A percentile compares a stretch with the other conserved stretches of the same genome.
Evolutionary conservation across 2,329 filamentous ascomycete genomes (phyloP).

Genomic region (Microcyclospora tardicrescens): DNA sequence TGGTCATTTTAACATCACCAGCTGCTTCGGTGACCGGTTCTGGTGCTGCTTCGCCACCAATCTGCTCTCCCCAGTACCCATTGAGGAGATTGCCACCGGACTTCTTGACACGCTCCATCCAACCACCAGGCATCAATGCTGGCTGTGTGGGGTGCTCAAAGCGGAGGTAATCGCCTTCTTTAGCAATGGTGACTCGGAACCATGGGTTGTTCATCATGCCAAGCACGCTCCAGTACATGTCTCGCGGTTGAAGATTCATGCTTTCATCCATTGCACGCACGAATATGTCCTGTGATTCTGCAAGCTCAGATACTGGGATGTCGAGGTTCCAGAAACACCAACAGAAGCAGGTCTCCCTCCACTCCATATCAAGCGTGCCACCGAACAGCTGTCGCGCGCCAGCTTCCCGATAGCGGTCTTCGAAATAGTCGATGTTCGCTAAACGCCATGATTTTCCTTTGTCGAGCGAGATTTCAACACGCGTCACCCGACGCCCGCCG

Average conservation of each 20-base stretch:
- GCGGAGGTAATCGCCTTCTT: constrained; percentile 48
- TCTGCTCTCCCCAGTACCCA: constrained; percentile 69
- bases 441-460: constrained; percentile 70
- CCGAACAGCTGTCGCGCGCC: constrained; percentile 57
- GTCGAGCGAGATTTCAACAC: constrained; percentile 73
- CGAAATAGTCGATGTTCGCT: constrained; percentile 66
- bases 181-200: constrained; percentile 69
- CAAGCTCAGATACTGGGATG: constrained; percentile 50
- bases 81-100: constrained; percentile 67
- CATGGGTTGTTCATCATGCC: constrained; percentile 99
- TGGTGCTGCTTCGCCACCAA: constrained; percentile 37
- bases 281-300: constrained; percentile 56
- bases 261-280: constrained; percentile 83
- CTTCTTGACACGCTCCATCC: constrained; percentile 89
- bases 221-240: constrained; percentile 92
- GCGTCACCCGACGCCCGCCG: constrained; percentile 68
- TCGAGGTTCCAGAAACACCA: constrained; percentile 86
- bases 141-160: constrained; percentile 89
- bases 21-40: constrained; percentile 35
- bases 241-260: constrained; percentile 72
- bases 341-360: constrained; percentile 71
- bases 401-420: constrained; percentile 65
- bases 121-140: constrained; percentile 62
- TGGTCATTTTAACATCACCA: constrained; percentile 66
- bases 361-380: constrained; percentile 65